These are phyloP conservation scores for Ulmus americana DNA, from an alignment of 331 rosid species.

Conservation along the genomic window DNA sequence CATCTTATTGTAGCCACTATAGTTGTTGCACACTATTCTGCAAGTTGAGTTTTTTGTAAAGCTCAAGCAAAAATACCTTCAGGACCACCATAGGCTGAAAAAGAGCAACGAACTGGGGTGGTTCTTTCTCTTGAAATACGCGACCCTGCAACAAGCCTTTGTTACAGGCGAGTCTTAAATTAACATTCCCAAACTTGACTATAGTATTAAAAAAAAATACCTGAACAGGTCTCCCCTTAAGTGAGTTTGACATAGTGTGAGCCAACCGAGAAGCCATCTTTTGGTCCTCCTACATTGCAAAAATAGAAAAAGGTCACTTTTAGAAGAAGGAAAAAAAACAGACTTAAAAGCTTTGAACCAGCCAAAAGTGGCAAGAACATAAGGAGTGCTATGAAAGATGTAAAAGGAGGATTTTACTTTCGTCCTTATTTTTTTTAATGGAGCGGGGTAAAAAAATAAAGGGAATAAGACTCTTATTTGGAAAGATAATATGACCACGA, in stretches of 20 bases:
- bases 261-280: conserved; percentile 75
- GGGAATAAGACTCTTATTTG: no score
- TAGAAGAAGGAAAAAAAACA: not conserved
- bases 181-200: conserved; percentile 22
- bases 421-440: no score
- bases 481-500: no score
- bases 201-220: conserved; percentile 44
- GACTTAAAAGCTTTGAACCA: conserved; percentile 6
- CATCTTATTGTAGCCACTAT: conserved; percentile 1
- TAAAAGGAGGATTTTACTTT: not conserved
- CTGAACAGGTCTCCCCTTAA: conserved; percentile 99
- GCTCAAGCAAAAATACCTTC: conserved; percentile 50
- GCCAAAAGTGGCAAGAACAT: not conserved
- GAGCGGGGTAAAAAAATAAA: no score
- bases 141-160: conserved; percentile 60
- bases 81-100: conserved; percentile 88
- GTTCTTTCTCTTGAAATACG: conserved; percentile 82
- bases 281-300: conserved; percentile 74
- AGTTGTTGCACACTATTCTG: not conserved
- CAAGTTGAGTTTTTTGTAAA: conserved; percentile 13
- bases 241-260: conserved; percentile 73
- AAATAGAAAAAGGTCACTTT: conserved; percentile 13
- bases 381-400: not conserved
- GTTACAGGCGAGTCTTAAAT: conserved; percentile 28
- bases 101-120: conserved; percentile 86